These are phyloP conservation scores for Nymphaea thermarum DNA, from an alignment of 164 flowering plant genomes.

Conservation along the genomic window DNA sequence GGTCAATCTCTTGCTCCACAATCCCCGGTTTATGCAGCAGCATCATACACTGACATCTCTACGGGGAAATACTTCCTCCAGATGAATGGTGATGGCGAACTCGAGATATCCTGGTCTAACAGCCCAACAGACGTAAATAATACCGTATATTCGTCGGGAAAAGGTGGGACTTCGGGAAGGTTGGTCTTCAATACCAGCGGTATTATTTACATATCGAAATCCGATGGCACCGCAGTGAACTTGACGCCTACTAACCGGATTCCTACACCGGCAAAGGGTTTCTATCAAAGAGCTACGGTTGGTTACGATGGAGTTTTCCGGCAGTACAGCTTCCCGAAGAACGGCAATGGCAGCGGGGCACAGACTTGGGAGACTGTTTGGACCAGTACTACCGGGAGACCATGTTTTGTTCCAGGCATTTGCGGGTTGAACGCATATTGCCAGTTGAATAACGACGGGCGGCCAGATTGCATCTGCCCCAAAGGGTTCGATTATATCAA, in stretches of 20 bases:
- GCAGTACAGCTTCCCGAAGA: constrained; percentile 20
- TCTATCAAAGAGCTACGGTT: constrained; percentile 28
- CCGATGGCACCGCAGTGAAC: constrained; percentile 6
- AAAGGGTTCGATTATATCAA: constrained; percentile 24
- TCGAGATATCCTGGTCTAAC: constrained; percentile 13
- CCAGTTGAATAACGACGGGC: constrained; percentile 10
- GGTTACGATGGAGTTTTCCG: constrained; percentile 39
- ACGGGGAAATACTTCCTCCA: constrained; percentile 23
- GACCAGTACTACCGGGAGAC: background rate
- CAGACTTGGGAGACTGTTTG: background rate
- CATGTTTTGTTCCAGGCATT: constrained; percentile 9
- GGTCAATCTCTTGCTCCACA: constrained; percentile 14
- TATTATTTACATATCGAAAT: constrained; percentile 11
- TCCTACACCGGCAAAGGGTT: constrained; percentile 1
- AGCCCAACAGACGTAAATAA: background rate
- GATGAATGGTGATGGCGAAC: constrained; percentile 22
- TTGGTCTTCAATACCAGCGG: constrained; percentile 29
- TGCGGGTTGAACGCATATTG: constrained; percentile 52
- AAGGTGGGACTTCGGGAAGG: background rate
- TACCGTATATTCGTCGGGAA: background rate
- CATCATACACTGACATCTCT: constrained; percentile 16
- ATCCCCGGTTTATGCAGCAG: constrained; percentile 10
- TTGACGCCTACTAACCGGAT: background rate
- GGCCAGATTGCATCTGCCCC: constrained; percentile 34
- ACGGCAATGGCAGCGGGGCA: background rate